Evolutionary conservation across 1,284 basidiomycete genomes (phyloP).

Genomic region (Ganoderma resinaceum): DNA sequence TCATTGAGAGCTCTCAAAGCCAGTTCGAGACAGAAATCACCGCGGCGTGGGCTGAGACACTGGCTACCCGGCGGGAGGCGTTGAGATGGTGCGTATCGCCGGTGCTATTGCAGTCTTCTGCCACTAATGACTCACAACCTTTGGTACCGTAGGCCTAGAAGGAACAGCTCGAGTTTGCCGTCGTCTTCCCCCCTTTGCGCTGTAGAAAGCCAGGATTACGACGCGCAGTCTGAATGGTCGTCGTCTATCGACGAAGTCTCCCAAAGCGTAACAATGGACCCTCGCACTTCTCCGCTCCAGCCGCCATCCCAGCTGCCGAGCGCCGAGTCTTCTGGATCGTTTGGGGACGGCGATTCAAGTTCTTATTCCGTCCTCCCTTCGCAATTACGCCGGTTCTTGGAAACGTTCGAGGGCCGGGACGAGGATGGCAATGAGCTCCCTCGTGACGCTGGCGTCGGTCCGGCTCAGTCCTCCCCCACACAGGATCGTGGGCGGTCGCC

Average conservation of each 20-base stretch:
- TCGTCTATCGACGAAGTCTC: constrained; percentile 18
- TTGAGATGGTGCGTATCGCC: constrained; percentile 5
- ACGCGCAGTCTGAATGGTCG: constrained; percentile 24
- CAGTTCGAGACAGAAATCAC: constrained; percentile 28
- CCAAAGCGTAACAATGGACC: constrained; percentile 9
- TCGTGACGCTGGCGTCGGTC: neutral
- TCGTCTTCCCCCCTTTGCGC: constrained; percentile 16
- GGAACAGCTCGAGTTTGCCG: neutral
- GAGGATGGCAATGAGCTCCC: constrained; percentile 22
- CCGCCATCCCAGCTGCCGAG: neutral
- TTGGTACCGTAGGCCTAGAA: neutral
- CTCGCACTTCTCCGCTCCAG: neutral
- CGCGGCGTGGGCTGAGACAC: constrained; percentile 7
- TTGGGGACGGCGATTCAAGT: neutral
- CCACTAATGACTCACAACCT: neutral
- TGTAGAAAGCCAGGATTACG: constrained; percentile 20
- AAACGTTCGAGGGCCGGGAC: constrained; percentile 27
- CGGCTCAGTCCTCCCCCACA: neutral
- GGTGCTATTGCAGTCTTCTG: neutral
- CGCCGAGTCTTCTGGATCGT: constrained; percentile 8
- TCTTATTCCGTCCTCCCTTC: constrained; percentile 10
- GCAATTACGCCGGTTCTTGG: constrained; percentile 20
- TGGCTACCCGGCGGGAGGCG: constrained; percentile 9
- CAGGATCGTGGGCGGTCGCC: neutral
- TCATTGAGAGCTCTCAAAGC: constrained; percentile 32